phyloP scores from a whole-genome alignment of 768 basidiomycete genomes.

The Saitozyma podzolica region DNA sequence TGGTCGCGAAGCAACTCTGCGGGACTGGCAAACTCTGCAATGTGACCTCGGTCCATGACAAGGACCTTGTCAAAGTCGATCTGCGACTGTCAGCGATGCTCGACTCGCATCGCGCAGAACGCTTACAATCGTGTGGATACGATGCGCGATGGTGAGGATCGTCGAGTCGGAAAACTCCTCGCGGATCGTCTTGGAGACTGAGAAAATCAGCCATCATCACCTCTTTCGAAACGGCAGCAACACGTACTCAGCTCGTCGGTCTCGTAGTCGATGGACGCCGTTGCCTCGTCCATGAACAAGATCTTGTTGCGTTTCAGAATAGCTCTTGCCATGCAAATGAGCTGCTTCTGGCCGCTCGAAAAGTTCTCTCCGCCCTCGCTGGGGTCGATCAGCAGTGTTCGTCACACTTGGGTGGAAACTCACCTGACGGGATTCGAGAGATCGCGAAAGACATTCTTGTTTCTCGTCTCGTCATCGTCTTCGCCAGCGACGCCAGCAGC shows the following conservation, averaged over 20 bases:
- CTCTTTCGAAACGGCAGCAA: background rate
- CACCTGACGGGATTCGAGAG: constrained; percentile 36
- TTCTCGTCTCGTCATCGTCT: constrained; percentile 37
- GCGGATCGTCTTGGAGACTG: constrained; percentile 50
- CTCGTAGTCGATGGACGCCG: constrained; percentile 74
- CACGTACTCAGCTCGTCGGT: constrained; percentile 81
- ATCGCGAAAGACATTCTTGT: constrained; percentile 49
- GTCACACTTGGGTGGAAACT: too few species aligned
- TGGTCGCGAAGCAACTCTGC: constrained; percentile 44
- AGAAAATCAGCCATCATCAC: background rate
- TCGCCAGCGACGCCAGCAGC: background rate
- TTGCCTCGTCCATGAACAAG: constrained; percentile 78
- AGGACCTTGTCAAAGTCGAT: constrained; percentile 74
- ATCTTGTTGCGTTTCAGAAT: constrained; percentile 76
- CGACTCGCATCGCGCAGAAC: background rate
- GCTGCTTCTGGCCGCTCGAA: constrained; percentile 69
- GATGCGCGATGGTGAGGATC: constrained; percentile 79
- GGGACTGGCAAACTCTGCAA: constrained; percentile 66
- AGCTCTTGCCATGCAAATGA: constrained; percentile 86
- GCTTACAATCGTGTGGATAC: constrained; percentile 69
- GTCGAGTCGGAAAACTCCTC: constrained; percentile 70
- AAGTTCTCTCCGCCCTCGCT: constrained; percentile 84
- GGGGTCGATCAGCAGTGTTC: too few species aligned
- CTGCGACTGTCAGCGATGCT: constrained; percentile 12
- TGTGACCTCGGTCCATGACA: constrained; percentile 68